Percentiles rank a stretch among this genome's conserved stretches.
Conservation (phyloP, 768 basidiomycete genomes). For the Hortiboletus flavorubellus region DNA sequence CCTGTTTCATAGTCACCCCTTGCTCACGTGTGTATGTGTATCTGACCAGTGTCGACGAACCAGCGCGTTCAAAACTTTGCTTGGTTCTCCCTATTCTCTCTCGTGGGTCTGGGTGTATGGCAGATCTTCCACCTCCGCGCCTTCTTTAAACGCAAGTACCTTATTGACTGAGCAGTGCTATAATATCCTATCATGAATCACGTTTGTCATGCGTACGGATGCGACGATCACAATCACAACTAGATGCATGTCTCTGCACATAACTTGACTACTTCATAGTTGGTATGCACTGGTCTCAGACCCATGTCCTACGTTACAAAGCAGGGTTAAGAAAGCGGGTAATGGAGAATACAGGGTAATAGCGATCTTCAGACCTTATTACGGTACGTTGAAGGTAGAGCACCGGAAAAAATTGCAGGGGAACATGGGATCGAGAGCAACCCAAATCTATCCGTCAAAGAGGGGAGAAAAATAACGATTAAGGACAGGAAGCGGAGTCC, state of each 20-base stretch:
- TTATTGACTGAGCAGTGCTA: constrained; percentile 62
- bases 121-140: constrained; percentile 92
- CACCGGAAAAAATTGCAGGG: not conserved
- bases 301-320: constrained; percentile 9
- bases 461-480: not conserved
- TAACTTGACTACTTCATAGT: not conserved
- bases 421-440: not conserved
- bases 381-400: not conserved
- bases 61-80: constrained; percentile 89
- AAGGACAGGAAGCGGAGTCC: too few relatives aligned
- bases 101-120: constrained; percentile 84
- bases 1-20: not conserved
- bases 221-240: not conserved
- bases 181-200: constrained; percentile 3
- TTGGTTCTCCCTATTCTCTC: constrained; percentile 78
- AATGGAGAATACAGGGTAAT: not conserved
- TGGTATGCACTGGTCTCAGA: not conserved
- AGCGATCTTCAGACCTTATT: not conserved
- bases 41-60: constrained; percentile 78
- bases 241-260: not conserved
- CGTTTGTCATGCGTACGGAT: not conserved
- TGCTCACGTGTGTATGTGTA: not conserved
- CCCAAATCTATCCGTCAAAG: not conserved
- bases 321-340: not conserved
- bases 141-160: constrained; percentile 95